Evolutionary conservation across 169 alveolate species (phyloP), one percentile per base, ranked within the genome.

Genomic region (Babesia bovis): DNA sequence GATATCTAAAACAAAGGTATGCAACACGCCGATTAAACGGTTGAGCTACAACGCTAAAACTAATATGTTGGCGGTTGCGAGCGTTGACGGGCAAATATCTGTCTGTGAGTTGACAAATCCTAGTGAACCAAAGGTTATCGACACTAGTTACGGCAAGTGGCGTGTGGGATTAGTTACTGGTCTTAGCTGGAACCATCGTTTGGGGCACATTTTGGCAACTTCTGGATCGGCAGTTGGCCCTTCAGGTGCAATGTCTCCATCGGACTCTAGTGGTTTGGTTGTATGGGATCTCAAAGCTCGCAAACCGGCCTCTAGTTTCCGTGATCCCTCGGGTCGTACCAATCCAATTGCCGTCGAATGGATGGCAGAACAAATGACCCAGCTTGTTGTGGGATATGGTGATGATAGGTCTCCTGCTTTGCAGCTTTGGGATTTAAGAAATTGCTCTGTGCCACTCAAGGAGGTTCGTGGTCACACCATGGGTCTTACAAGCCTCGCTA

Each of bases 391-490:
- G 26, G 90, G 93, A 0, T 91, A 90, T 44, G 94, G 85, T 26
- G 95, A 91, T 61, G 94, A 91, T 57, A 91, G 85, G 57, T 84
- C 87, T 47, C 95, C 95, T 0, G 79, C 94, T 17, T 70, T 91
- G 59, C 95, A 91, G 68, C 60, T 91, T 21, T 91, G 95, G 95
- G 95, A 91, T 60, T 72, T 91, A 45, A 69, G 95, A n/a, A 91
- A 91, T 67, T 79, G 86, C 26, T 70, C 90, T 21, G 91, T 75
- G 33, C 95, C 95, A 33, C 70, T 91, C 32, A 90, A 86, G 73
- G 95, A 91, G 69, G 86, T 91, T 0, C 51, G 83, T 33, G 81
- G 78, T 13, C 84, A 74, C 60, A 89, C 91, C 57, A 89, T 85
- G 81, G 95, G 95, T 26, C 75, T 91, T n/a, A 89, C 89, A 36